Conservation (phyloP, 2,329 filamentous ascomycete species). For the Ceratocystis alfenasii region DNA sequence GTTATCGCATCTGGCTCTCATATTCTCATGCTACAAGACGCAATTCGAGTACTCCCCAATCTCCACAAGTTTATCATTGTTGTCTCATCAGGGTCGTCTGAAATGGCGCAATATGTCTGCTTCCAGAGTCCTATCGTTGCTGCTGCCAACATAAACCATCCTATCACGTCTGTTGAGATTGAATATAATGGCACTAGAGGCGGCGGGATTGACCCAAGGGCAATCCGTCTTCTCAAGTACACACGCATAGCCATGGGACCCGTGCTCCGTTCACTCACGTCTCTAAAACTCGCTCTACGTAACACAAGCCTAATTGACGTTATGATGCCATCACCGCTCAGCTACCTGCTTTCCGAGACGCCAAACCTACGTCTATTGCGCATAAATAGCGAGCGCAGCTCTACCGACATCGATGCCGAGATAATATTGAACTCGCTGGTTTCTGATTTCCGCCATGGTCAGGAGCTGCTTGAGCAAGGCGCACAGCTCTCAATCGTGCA, state of each 20-base stretch:
- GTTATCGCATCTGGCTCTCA: neutral
- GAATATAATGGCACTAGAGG: neutral
- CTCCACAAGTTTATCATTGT: neutral
- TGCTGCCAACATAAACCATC: neutral
- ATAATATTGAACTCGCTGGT: neutral
- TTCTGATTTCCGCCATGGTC: neutral
- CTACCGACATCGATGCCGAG: neutral
- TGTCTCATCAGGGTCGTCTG: neutral
- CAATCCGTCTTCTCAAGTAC: neutral
- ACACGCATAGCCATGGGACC: neutral
- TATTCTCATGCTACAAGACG: neutral
- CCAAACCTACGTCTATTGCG: neutral
- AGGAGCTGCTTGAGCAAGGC: neutral
- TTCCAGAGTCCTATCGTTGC: slow-evolving; percentile 8
- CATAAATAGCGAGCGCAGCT: neutral
- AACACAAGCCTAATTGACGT: neutral
- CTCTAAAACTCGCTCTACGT: neutral
- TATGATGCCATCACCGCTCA: neutral
- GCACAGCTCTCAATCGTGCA: neutral
- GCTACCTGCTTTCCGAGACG: slow-evolving; percentile 7
- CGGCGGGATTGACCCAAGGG: neutral
- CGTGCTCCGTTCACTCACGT: neutral
- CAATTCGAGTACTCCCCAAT: neutral
- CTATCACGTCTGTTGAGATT: neutral
- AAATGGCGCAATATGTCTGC: neutral